Conservation (phyloP, 106 monocot genomes). For the Agapanthus africanus region DNA sequence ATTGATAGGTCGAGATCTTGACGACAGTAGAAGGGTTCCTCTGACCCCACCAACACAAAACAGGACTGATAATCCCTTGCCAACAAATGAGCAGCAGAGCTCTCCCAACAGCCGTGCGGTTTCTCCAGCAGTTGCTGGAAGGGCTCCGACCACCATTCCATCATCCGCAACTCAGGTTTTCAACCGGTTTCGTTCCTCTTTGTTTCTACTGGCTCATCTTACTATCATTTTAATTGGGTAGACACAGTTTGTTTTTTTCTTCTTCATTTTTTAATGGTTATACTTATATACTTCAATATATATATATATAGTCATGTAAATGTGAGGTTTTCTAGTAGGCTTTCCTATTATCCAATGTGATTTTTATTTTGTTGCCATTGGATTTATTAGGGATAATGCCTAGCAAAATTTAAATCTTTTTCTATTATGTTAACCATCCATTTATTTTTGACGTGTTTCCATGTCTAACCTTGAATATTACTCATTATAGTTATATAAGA, state of each 20-base stretch:
- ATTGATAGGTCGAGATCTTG: constrained; percentile 47
- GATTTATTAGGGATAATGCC: too few relatives aligned
- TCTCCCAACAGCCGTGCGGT: constrained; percentile 43
- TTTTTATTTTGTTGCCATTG: constrained; percentile 26
- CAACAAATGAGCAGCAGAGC: constrained; percentile 64
- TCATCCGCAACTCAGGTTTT: constrained; percentile 17
- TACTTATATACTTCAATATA: constrained; percentile 6
- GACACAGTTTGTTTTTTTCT: too few relatives aligned
- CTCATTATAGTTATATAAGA: too few relatives aligned
- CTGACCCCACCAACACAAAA: constrained; percentile 41
- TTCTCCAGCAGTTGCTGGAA: constrained; percentile 67
- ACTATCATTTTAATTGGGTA: constrained; percentile 35
- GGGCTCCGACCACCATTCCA: constrained; percentile 35
- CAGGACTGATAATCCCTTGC: constrained; percentile 59
- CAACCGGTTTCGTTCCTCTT: constrained; percentile 15
- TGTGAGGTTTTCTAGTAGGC: constrained; percentile 1
- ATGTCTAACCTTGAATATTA: too few relatives aligned
- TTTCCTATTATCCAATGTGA: constrained; percentile 25
- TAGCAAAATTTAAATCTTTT: too few relatives aligned
- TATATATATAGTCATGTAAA: constrained; percentile 31
- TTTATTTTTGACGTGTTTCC: too few relatives aligned
- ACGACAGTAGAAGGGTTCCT: constrained; percentile 43
- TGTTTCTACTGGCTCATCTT: constrained; percentile 35
- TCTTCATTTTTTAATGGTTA: not conserved
- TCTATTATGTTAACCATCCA: too few relatives aligned